Conservation (phyloP, 257 asterid genomes). For the Cordia subcordata region DNA sequence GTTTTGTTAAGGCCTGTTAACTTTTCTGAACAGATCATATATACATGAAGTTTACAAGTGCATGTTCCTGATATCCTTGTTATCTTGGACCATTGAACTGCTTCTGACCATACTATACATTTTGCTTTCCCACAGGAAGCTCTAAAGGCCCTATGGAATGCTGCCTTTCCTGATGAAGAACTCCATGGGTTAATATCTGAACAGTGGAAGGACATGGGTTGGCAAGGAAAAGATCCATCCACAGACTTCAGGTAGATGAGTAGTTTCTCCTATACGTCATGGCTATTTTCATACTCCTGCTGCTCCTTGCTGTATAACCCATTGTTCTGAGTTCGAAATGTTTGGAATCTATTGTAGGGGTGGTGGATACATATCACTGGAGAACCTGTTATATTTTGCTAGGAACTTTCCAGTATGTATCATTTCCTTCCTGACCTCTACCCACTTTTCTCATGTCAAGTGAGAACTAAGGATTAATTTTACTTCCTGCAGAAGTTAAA, state of each 20-base stretch:
- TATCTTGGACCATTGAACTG: background rate
- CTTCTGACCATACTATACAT: background rate
- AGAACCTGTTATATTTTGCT: slow-evolving; percentile 79
- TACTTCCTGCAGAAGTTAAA: too few relatives aligned
- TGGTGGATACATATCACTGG: slow-evolving; percentile 93
- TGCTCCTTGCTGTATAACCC: background rate
- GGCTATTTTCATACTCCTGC: background rate
- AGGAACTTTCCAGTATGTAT: slow-evolving; percentile 74
- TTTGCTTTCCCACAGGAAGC: slow-evolving; percentile 54
- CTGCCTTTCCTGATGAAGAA: slow-evolving; percentile 82
- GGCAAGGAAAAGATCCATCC: slow-evolving; percentile 99
- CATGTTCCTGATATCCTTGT: background rate
- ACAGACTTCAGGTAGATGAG: slow-evolving; percentile 83
- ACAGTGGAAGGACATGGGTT: slow-evolving; percentile 99
- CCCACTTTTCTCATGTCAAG: background rate
- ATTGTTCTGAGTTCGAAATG: background rate
- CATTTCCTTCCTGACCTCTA: slow-evolving; percentile 14
- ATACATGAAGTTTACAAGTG: background rate
- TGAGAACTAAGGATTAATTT: too few relatives aligned
- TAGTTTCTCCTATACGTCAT: slow-evolving; percentile 8
- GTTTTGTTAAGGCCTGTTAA: background rate
- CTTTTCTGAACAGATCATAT: too few relatives aligned
- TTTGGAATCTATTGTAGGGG: slow-evolving; percentile 50
- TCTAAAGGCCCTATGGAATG: slow-evolving; percentile 71
- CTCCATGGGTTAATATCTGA: slow-evolving; percentile 81